Base-by-base conservation (phyloP, 2,329 filamentous ascomycete genomes). In the Colletotrichum costaricense region DNA sequence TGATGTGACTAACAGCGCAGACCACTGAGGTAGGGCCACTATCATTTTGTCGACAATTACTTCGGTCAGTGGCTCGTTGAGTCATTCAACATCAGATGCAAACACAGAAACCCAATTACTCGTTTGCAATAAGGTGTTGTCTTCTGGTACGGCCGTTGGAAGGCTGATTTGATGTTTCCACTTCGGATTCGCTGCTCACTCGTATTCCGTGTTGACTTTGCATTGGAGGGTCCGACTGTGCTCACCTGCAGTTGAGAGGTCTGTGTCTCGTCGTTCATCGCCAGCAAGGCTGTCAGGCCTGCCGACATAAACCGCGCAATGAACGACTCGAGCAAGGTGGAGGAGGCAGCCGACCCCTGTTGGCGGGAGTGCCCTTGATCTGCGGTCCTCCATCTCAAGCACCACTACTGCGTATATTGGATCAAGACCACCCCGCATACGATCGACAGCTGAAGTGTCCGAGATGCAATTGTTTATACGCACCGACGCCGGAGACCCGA, bases 241-340 rank as follows among this genome's bases (percentile, higher is more conserved):
- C 67, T 66, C 71, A 59, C 67, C 71, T 73, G 67, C 49, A 70
- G 71, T 24, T 70, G 56, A 57, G 59, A 64, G 70, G 67, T 57
- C 70, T 65, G 56, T 56, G 60, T 63, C 49, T 63, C 9, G 35
- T 58, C 14, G 49, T 58, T n/a, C 22, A 68, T 63, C 35, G 69
- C 30, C 30, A 33, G 30, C 30, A 33, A 33, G 12, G 57, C 56
- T 35, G 57, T 28, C 64, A 52, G 24, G 58, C 35, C 46, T 70
- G 66, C 60, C 66, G 65, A 46, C 33, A 33, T 60, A 58, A 26
- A 4, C 30, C 49, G 52, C 57, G 42, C 42, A 46, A 54, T 33
- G n/a, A 59, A 49, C 14, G 52, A 54, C 9, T 24, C 14, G 33
- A 28, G 22, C 5, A 28, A 56, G 54, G 14, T 14, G 14, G 7